Evolutionary conservation across 1,139 yeast species (phyloP), one percentile per base, ranked within the genome.

Genomic region (Taiozyma onychis): DNA sequence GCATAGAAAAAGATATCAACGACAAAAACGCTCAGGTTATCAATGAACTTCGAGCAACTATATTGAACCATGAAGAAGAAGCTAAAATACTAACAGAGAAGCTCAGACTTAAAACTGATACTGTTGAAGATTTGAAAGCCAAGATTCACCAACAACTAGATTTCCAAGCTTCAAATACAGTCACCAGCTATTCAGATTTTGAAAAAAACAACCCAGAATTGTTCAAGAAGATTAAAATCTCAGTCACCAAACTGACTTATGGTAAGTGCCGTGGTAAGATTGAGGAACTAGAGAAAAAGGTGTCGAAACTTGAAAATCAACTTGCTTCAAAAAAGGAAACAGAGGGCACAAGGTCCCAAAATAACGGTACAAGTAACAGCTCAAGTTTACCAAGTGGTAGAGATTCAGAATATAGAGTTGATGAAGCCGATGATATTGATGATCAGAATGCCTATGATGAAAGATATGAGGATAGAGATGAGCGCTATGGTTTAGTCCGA

Each of bases 121-220:
- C n/a, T 35, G 24, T 30, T 8, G 14, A 16, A 8, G 32, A 24
- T 10, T 39, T 39, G 41, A 46, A 22, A 11, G 14, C 14, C 10
- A 18, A 22, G 22, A 22, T 41, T n/a, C 16, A 41, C 10, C 22
- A 5, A 5, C 22, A 24, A 4, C 16, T 18, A 3, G n/a, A 18
- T 3, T 8, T 10, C 9, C 13, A 39, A 11, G 16, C 13, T 16
- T n/a, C 41, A 18, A 21, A 16, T n/a, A 11, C 24, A 2, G 35
- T 9, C 5, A 7, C 46, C 8, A 43, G 39, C 8, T 44, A 46
- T 21, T 39, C 48, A 27, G 45, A 48, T 1, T 44, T 51, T 34
- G 42, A 53, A 37, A n/a, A 4, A 6, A 34, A 30, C 3, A 44
- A 49, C 22, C 53, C 51, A 4, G 24, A 39, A 16, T 22, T 49